A percentile compares a stretch with the other conserved stretches of the same genome.
phyloP scores from a whole-genome alignment of 768 basidiomycete genomes.

The Clavulina sp. region DNA sequence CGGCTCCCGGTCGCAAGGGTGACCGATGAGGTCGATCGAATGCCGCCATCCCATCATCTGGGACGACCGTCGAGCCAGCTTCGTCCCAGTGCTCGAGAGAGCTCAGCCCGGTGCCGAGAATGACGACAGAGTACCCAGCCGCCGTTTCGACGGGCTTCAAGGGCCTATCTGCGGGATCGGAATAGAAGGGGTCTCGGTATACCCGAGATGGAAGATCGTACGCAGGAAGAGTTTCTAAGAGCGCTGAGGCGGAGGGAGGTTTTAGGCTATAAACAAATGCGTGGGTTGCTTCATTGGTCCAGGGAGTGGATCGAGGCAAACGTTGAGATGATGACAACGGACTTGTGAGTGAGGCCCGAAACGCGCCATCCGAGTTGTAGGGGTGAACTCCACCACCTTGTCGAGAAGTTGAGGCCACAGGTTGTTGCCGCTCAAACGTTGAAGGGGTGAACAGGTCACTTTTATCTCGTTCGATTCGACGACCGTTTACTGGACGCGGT shows the following conservation, averaged over 20 bases:
- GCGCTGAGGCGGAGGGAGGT: constrained; percentile 14
- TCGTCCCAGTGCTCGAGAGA: constrained; percentile 45
- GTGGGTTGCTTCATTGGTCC: no score
- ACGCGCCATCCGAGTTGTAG: no score
- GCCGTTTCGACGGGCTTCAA: constrained; percentile 56
- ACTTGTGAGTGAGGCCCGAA: no score
- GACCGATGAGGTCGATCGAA: no score
- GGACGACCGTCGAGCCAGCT: constrained; percentile 1
- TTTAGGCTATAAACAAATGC: background rate
- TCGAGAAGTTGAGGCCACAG: no score
- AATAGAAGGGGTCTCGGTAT: constrained; percentile 72
- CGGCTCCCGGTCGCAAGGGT: no score
- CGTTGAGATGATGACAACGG: no score
- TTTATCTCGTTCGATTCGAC: constrained; percentile 10
- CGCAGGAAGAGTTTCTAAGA: constrained; percentile 26
- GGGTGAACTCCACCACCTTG: no score
- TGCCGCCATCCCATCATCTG: constrained; percentile 1
- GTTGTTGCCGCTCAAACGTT: no score
- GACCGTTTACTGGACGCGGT: no score
- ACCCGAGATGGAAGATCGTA: constrained; percentile 32
- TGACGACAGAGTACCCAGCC: constrained; percentile 55
- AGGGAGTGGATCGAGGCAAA: no score
- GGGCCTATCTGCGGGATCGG: constrained; percentile 50
- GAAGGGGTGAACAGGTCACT: no score
- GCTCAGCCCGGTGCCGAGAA: constrained; percentile 40